Percentiles rank a stretch among this genome's conserved stretches.
These are phyloP conservation scores for Hanseniaspora vineae DNA, from an alignment of 805 yeast species.

Conservation along the genomic window DNA sequence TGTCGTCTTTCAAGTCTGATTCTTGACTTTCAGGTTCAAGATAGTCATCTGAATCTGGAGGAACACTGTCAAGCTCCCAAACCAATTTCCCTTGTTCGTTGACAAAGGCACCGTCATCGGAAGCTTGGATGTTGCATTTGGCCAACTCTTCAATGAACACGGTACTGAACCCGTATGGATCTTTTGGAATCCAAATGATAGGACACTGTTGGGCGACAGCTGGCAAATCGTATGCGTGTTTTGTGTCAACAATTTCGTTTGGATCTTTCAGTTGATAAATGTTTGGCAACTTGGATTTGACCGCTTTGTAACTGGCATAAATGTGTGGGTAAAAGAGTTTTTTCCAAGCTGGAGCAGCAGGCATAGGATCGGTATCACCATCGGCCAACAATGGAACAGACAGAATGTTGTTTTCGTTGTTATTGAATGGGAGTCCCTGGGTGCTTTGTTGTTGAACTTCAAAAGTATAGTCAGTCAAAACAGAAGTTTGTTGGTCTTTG, in stretches of 20 bases:
- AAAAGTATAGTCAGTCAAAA: conserved; percentile 14
- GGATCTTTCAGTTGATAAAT: conserved; percentile 39
- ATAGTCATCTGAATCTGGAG: background rate
- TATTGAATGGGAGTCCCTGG: conserved; percentile 1
- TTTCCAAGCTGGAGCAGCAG: conserved; percentile 29
- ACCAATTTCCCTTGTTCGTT: conserved; percentile 34
- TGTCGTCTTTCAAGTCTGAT: conserved; percentile 5
- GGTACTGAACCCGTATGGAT: conserved; percentile 70
- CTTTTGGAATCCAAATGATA: conserved; percentile 84
- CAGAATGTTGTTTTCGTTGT: conserved; percentile 14
- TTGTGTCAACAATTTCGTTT: conserved; percentile 25
- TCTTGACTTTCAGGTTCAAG: background rate
- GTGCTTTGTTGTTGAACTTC: conserved; percentile 8
- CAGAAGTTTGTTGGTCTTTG: conserved; percentile 1
- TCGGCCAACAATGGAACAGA: conserved; percentile 59
- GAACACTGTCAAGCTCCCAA: conserved; percentile 16
- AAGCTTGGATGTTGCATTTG: conserved; percentile 39
- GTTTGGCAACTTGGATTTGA: conserved; percentile 42
- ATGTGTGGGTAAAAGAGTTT: conserved; percentile 45
- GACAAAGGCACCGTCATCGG: conserved; percentile 57
- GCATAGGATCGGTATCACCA: conserved; percentile 28
- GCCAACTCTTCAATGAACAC: conserved; percentile 42
- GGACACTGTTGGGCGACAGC: conserved; percentile 59
- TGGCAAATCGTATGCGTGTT: conserved; percentile 68
- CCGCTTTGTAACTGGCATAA: conserved; percentile 36